Evolutionary conservation across 192 early-diverging fungal genomes (phyloP).

Genomic region (Backusella luteola): DNA sequence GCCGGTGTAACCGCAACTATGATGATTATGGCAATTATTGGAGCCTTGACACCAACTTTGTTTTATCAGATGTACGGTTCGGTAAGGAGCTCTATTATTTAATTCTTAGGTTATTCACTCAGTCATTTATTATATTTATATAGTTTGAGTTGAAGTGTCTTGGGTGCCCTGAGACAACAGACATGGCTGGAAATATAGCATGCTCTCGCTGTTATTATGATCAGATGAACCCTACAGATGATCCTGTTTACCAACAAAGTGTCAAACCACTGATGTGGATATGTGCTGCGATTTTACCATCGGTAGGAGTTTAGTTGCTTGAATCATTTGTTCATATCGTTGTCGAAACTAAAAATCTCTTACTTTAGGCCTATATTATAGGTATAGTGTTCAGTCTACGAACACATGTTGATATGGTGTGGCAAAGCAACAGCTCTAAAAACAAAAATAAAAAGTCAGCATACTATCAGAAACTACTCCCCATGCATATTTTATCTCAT

Average conservation of each 20-base stretch:
- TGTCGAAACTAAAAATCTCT: not conserved
- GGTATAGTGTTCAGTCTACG: constrained; percentile 91
- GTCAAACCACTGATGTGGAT: constrained; percentile 86
- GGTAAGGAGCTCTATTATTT: constrained; percentile 32
- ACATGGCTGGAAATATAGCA: constrained; percentile 6
- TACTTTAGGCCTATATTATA: constrained; percentile 67
- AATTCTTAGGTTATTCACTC: not conserved
- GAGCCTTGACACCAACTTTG: constrained; percentile 89
- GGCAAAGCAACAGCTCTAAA: constrained; percentile 44
- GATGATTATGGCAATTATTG: constrained; percentile 92
- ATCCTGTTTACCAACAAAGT: constrained; percentile 75
- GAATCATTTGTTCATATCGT: not conserved
- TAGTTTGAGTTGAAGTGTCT: constrained; percentile 59
- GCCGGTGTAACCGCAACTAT: constrained; percentile 94
- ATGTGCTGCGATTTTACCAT: constrained; percentile 73
- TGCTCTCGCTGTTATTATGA: constrained; percentile 66
- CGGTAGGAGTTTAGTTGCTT: constrained; percentile 19
- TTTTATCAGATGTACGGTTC: constrained; percentile 92
- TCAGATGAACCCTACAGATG: constrained; percentile 63
- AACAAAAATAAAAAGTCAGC: not conserved
- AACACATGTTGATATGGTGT: constrained; percentile 82
- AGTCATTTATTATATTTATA: not conserved
- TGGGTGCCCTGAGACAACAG: constrained; percentile 43
- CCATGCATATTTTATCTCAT: constrained; percentile 13
- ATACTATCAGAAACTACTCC: not conserved